Evolutionary conservation across 1,284 basidiomycete genomes (phyloP), one percentile per base, ranked within the genome.

Genomic region (Austroboletus niveus): DNA sequence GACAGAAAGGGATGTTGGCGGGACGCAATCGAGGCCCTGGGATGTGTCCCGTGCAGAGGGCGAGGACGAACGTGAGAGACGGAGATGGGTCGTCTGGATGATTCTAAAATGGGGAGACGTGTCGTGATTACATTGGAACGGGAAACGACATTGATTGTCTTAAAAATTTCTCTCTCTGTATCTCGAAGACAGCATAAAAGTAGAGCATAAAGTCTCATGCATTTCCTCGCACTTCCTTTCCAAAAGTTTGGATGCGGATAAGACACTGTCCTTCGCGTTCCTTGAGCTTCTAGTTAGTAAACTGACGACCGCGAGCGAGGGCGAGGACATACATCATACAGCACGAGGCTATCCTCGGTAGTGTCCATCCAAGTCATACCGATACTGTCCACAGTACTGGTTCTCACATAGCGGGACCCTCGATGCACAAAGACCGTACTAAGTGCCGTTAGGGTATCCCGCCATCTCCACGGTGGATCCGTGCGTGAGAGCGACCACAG

Each of bases 21-120:
- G 76, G 4, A 53, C 52, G 0, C 58, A 51, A 11, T 57, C 63
- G 39, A 76, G 82, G 39, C 58, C 62, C 1, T 89, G 86, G 87
- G 70, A 74, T 46, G 73, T 83, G 10, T 63, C 69, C 5, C 69
- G 76, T 45, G 75, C 73, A 0, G 76, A 76, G 3, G 68, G 68
- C 2, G 84, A 87, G 54, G 81, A 84, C 36, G 85, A 87, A 45
- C 71, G 65, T 29, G 85, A 87, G 57, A 73, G 85, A 56, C 76
- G 86, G 55, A 69, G 75, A 29, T 89, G 87, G 86, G 72, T 89
- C 15, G 71, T 89, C 34, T 87, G 85, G 80, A 78, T 87, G 43
- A 64, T 74, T 47, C 59, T 88, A 42, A 79, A 70, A 55, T 86
- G 87, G 84, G 57, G 34, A 32, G 51, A 62, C 29, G 47, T 30